Conservation (phyloP, 2,329 filamentous ascomycete species). For the Colletotrichum musae region DNA sequence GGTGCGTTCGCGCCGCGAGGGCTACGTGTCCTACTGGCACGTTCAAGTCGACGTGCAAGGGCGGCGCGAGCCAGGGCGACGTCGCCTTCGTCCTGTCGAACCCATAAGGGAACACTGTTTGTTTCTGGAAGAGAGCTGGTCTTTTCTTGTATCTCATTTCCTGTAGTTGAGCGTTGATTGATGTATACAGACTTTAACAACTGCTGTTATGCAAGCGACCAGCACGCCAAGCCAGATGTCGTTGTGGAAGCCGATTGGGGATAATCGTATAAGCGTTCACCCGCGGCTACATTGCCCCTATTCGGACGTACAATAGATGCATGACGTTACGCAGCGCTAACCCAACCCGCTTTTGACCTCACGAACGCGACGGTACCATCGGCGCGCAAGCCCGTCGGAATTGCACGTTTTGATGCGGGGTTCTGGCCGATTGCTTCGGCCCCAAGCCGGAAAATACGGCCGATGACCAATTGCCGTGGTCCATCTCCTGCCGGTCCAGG, state of each 20-base stretch:
- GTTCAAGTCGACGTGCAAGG: constrained; percentile 61
- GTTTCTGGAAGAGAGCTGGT: neutral
- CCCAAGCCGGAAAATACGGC: neutral
- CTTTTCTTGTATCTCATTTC: neutral
- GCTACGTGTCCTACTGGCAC: constrained; percentile 65
- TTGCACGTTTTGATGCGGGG: neutral
- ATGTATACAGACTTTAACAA: neutral
- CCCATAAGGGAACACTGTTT: neutral
- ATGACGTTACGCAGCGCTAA: neutral
- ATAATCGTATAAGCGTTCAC: neutral
- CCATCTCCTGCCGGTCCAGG: neutral
- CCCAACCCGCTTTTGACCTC: neutral
- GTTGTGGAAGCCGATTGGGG: neutral
- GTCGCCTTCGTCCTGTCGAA: constrained; percentile 56
- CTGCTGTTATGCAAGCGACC: neutral
- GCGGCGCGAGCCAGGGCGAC: constrained; percentile 62
- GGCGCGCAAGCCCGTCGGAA: constrained; percentile 5
- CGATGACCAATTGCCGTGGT: neutral
- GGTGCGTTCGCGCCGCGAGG: constrained; percentile 66
- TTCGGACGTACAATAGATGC: neutral
- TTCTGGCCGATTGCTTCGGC: neutral
- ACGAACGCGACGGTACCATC: neutral
- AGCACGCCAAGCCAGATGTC: neutral
- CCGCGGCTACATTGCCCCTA: neutral
- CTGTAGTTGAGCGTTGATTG: too few relatives aligned